Evolutionary conservation across 768 basidiomycete species (phyloP), one percentile per base, ranked within the genome.

Genomic region (Hydnomerulius pinastri): DNA sequence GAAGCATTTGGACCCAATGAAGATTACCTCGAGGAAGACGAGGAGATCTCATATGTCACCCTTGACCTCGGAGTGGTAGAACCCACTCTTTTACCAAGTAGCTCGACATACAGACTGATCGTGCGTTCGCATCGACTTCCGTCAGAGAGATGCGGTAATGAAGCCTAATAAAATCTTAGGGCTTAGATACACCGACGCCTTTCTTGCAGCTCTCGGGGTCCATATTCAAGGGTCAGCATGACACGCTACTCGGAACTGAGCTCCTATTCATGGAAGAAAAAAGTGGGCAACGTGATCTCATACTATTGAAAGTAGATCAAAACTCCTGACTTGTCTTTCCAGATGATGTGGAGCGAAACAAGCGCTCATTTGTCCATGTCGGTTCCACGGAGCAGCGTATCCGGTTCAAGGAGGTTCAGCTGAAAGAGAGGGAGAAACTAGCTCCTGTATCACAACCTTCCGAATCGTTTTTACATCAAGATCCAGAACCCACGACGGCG

Each of bases 141-240:
- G 41, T 32, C 20, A 2, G 13, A 9, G 23, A 41, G 35, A 27
- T 46, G 18, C 23, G 37, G 33, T 10, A 2, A 48, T 28, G 17
- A 21, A 28, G 10, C n/a, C n/a, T n/a, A n/a, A n/a, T n/a, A 15
- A 18, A 28, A 36, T 23, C 21, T 13, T 56, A 88, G 90, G 90
- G 89, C 1, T 65, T 92, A 20, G 88, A 92, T 61, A 87, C 87
- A 0, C 80, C 87, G 0, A 85, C 81, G 0, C 90, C 90, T 0
- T 90, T 82, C 56, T 66, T 92, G 18, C 90, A 92, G 56, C 73
- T 92, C 1, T 83, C 85, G 4, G 88, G 89, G 2, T 85, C 86
- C 1, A 75, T 90, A 17, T 76, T 91, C 54, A 83, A 83, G 64
- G 90, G 90, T 1, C 70, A 74, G 30, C 83, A 90, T 52, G 81